phyloP scores from a whole-genome alignment of 108 stramenopile species.

The Nitzschia sp. region DNA sequence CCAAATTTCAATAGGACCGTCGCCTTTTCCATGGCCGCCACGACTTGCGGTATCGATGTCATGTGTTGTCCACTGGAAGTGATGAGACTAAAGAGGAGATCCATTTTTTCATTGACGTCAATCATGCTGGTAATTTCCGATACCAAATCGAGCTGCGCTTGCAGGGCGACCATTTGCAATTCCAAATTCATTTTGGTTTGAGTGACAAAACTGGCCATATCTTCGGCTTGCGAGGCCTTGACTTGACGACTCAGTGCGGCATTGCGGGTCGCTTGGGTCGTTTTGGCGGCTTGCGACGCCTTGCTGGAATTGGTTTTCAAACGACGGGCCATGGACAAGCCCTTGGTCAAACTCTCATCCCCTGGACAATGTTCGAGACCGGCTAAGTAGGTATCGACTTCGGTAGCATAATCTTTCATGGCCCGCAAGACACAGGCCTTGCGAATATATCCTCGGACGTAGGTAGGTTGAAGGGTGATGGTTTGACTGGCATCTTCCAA shows the following conservation, averaged over 20 bases:
- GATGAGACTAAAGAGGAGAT: conserved; percentile 20
- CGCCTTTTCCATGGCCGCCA: conserved; percentile 7
- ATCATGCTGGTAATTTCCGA: conserved; percentile 12
- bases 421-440: conserved; percentile 26
- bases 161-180: conserved; percentile 30
- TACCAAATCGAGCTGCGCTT: conserved; percentile 34
- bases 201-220: conserved; percentile 17
- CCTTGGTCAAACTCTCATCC: conserved; percentile 19
- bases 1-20: conserved; percentile 21
- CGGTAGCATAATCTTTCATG: conserved; percentile 25
- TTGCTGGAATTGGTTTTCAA: conserved; percentile 15
- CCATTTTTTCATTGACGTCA: conserved; percentile 14
- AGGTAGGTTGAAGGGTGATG: conserved; percentile 21
- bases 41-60: conserved; percentile 19
- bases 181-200: conserved; percentile 27
- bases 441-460: conserved; percentile 26
- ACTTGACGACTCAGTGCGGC: neutral
- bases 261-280: conserved; percentile 6
- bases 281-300: conserved; percentile 16
- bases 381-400: conserved; percentile 29
- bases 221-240: conserved; percentile 15
- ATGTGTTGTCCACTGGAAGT: neutral
- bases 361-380: conserved; percentile 29
- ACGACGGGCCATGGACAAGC: conserved; percentile 20
- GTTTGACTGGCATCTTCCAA: conserved; percentile 33